A percentile compares a stretch with the other conserved stretches of the same genome.
phyloP scores from a whole-genome alignment of 202 grass and related monocot genomes.

The Setaria viridis region DNA sequence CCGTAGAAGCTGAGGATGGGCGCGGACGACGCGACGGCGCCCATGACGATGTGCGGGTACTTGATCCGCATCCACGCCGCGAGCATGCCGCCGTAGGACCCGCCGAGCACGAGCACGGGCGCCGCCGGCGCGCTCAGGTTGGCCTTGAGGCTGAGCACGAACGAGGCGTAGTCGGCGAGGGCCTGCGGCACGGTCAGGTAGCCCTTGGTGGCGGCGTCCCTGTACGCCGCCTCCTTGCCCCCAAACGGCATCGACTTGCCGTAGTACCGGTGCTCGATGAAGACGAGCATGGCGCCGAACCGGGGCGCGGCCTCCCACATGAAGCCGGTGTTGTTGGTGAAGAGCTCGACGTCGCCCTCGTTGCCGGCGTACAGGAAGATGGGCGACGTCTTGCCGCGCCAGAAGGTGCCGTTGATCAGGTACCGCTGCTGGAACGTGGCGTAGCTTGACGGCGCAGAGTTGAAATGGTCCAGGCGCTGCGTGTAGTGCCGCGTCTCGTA shows the following conservation, averaged over 20 bases:
- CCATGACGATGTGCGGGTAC: constrained; percentile 68
- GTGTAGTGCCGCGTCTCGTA: constrained; percentile 61
- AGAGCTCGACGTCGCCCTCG: constrained; percentile 54
- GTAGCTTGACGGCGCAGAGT: constrained; percentile 47
- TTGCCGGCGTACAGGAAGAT: constrained; percentile 68
- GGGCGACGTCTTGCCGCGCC: constrained; percentile 52
- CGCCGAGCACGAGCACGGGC: constrained; percentile 60
- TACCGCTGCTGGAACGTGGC: constrained; percentile 67
- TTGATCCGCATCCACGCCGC: constrained; percentile 75
- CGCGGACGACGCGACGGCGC: constrained; percentile 67
- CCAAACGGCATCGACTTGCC: constrained; percentile 60
- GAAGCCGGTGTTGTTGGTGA: constrained; percentile 59
- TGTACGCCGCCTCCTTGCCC: constrained; percentile 32
- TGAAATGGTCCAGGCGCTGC: constrained; percentile 74
- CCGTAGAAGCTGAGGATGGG: constrained; percentile 65
- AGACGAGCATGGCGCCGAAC: constrained; percentile 63
- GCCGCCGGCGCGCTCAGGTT: constrained; percentile 54
- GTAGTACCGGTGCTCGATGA: constrained; percentile 84
- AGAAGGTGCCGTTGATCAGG: constrained; percentile 62
- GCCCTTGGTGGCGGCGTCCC: constrained; percentile 42
- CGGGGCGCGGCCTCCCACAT: constrained; percentile 65
- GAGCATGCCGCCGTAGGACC: constrained; percentile 76
- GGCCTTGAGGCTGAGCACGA: constrained; percentile 64
- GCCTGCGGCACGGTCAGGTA: constrained; percentile 71
- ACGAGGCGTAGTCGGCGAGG: constrained; percentile 54